phyloP scores from a whole-genome alignment of 768 basidiomycete genomes.

The Leccinum obscurum region DNA sequence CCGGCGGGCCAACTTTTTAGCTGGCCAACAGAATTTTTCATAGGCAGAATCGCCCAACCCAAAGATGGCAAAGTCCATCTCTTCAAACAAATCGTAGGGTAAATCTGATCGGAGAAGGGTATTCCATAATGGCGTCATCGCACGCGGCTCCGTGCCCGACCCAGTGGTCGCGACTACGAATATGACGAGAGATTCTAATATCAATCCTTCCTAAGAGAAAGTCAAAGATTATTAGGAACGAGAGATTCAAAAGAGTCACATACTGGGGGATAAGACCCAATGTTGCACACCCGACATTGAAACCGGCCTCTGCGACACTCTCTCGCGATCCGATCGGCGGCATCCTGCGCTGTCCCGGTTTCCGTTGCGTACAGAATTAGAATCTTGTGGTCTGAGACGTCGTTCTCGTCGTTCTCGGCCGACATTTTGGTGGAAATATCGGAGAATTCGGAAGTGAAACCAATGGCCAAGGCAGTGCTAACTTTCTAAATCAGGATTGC shows the following conservation, averaged over 20 bases:
- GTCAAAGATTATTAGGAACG: background rate
- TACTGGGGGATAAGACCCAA: constrained; percentile 35
- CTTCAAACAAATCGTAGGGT: constrained; percentile 77
- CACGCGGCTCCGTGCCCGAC: constrained; percentile 75
- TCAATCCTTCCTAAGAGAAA: constrained; percentile 56
- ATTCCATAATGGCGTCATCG: constrained; percentile 78
- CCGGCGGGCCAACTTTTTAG: constrained; percentile 73
- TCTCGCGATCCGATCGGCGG: constrained; percentile 72
- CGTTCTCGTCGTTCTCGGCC: background rate
- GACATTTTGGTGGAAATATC: constrained; percentile 10
- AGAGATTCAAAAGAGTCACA: background rate
- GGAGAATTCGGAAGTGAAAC: background rate
- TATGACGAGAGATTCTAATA: constrained; percentile 64
- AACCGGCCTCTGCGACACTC: constrained; percentile 66
- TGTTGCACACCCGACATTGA: constrained; percentile 38
- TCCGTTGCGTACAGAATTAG: constrained; percentile 89
- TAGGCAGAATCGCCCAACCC: constrained; percentile 87
- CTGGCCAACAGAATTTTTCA: constrained; percentile 91
- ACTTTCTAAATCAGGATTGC: background rate
- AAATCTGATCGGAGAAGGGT: constrained; percentile 75
- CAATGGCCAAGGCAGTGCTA: background rate
- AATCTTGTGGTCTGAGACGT: constrained; percentile 33
- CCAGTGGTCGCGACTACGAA: constrained; percentile 87
- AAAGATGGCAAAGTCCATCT: constrained; percentile 75
- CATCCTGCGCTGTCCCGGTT: constrained; percentile 84